Conservation (phyloP, 345 rosid genomes). For the Arabidopsis suecica region DNA sequence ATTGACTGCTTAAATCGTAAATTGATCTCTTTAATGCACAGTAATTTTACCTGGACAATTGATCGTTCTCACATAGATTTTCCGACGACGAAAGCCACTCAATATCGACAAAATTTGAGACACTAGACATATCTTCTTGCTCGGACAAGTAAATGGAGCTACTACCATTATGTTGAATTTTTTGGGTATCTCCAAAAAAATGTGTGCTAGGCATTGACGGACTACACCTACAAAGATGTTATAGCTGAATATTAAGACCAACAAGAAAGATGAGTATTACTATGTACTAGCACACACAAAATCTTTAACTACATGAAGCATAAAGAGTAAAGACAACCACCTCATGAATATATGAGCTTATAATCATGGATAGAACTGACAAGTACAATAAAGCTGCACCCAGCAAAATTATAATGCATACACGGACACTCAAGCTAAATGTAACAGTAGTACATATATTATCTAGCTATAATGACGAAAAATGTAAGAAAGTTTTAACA, state of each 20-base stretch:
- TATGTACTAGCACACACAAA: constrained; percentile 2
- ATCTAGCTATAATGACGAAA: constrained; percentile 20
- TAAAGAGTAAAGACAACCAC: constrained; percentile 22
- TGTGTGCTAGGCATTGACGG: constrained; percentile 78
- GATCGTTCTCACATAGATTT: constrained; percentile 88
- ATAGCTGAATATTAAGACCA: constrained; percentile 21
- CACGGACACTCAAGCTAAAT: constrained; percentile 6
- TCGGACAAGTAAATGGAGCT: constrained; percentile 65
- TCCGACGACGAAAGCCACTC: constrained; percentile 96
- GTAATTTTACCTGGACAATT: constrained; percentile 66
- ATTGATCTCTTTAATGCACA: constrained; percentile 14
- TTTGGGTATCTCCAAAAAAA: constrained; percentile 74
- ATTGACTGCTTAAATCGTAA: constrained; percentile 12
- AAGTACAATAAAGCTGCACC: constrained; percentile 1
- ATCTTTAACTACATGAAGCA: constrained; percentile 20
- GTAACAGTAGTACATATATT: constrained; percentile 3
- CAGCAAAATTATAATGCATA: constrained; percentile 16
- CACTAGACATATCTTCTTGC: constrained; percentile 65
- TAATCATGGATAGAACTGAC: constrained; percentile 6
- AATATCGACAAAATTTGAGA: constrained; percentile 90
- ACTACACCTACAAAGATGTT: constrained; percentile 57
- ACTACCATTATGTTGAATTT: constrained; percentile 56
- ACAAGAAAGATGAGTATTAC: constrained; percentile 9
- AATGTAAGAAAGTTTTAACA: constrained; percentile 22
- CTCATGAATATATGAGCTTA: constrained; percentile 19